Base-by-base conservation (phyloP, 176 grass and related monocot species). In the Oryza brachyantha region DNA sequence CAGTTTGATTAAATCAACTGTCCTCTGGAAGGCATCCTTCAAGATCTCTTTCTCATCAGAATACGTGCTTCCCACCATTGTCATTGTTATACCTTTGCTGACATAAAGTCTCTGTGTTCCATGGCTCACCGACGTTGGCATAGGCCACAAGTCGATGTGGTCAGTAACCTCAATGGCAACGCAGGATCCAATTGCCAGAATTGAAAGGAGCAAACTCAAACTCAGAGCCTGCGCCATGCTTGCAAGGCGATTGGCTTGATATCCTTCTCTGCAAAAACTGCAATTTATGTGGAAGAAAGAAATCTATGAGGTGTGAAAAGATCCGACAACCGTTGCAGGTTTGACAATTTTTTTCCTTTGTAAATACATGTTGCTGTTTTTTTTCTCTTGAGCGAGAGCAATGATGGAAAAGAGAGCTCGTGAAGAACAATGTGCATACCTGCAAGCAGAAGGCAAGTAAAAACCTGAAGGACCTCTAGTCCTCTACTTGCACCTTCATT, bases 21-120 rank as follows among this genome's bases (percentile, higher is more conserved):
- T 89, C 79, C 92, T 90, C 73, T 86, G 83, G 76, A 98, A 94
- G 22, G 92, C 92, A 7, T 92, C 92, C 82, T 94, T 98, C 70
- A 94, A 74, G 63, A 98, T 84, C n/a, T 54, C 78, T 62, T 89
- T 90, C 54, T 52, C 77, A 4, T 98, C 95, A 17, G 80, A 40
- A 28, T 94, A 94, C 21, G 73, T 85, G 90, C 87, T 94, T 70
- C 92, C 92, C 29, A 70, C 28, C 42, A 34, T 91, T 29, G 80
- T 86, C 87, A 98, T 67, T 32, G 77, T 61, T 46, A 92, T 77
- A 50, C 93, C 79, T 55, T 84, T 98, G 84, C 81, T 90, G 80
- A 92, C 26, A 58, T 88, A 91, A 46, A 98, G 87, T 28, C 79
- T 94, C 41, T 89, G 66, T 29, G 80, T 73, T 14, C 95, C 95